Base-by-base conservation (phyloP, 495 filamentous ascomycete genomes). In the Aspergillus sclerotioniger region DNA sequence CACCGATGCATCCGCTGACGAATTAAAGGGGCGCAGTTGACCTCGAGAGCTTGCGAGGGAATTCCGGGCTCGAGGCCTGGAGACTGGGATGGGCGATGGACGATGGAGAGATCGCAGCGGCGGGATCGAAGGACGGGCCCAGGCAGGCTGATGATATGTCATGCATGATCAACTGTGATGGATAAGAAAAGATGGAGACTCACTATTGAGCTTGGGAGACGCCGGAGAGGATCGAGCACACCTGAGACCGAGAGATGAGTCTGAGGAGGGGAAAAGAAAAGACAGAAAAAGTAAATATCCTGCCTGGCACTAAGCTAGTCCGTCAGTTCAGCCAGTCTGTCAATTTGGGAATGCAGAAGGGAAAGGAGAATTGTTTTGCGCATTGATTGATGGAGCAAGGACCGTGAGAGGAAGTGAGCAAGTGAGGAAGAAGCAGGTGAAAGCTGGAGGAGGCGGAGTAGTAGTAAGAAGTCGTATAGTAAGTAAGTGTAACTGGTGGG, bases 111-210 rank as follows among this genome's bases (percentile, higher is more conserved):
- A 53, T 48, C 57, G 55, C 51, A 58, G 57, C 55, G 52, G 64
- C 54, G 51, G 45, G 50, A 46, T 51, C 35, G 20, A 54, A 51
- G 17, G 53, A 35, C 39, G 61, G 25, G 60, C 57, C 49, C 49
- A 55, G 54, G 51, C 46, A 57, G 54, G 55, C 60, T 59, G 28
- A 50, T 50, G 61, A 67, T 63, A 67, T 67, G 64, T 67, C 64
- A 61, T 67, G 64, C 64, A 63, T 63, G 56, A 59, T 58, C 52
- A 48, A 58, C 60, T 58, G 49, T 33, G 43, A 57, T 59, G 41
- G 60, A 54, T 48, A 29, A 43, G 58, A 44, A 53, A 54, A 60
- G 37, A 41, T n/a, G 37, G 37, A 37, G 33, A 41, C 37, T 41
- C 37, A 41, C 28, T 33, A 54, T 46, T 33, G 41, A 13, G 16